Evolutionary conservation across 352 stramenopile species (phyloP).

Genomic region (Phytophthora vignae): DNA sequence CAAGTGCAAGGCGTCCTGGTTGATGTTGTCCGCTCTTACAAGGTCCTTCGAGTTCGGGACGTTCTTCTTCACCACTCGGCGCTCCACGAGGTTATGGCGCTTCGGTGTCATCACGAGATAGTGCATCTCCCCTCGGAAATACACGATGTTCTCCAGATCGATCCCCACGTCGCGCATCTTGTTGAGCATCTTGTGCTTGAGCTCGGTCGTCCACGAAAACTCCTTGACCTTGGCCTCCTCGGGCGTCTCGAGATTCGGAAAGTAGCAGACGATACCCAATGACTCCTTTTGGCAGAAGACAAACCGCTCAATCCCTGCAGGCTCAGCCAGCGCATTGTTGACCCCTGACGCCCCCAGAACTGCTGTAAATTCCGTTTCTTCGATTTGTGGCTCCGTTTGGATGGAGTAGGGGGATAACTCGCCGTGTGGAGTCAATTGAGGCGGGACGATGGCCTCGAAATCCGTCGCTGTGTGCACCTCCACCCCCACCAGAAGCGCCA

Average conservation of each 20-base stretch:
- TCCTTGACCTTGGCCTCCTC: neutral
- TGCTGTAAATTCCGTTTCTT: neutral
- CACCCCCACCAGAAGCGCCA: neutral
- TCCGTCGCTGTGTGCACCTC: neutral
- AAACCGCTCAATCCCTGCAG: neutral
- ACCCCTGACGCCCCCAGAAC: neutral
- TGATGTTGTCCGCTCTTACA: neutral
- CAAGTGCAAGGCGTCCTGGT: neutral
- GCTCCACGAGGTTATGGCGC: neutral
- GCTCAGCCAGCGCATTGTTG: neutral
- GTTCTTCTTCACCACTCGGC: neutral
- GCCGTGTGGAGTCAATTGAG: neutral
- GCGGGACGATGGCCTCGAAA: neutral
- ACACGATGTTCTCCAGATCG: constrained; percentile 1
- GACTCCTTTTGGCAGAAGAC: neutral
- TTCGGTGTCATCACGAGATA: neutral
- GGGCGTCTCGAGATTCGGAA: neutral
- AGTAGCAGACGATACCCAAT: neutral
- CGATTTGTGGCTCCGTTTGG: neutral
- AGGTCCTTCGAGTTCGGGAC: neutral
- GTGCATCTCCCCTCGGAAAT: constrained; percentile 1
- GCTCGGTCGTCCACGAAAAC: neutral
- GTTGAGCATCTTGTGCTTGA: constrained; percentile 1
- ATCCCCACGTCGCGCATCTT: neutral
- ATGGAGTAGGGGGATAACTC: neutral